Percentiles rank a stretch among this genome's conserved stretches.
Conservation (phyloP, 2,329 filamentous ascomycete species). For the Penicillium glabrum region DNA sequence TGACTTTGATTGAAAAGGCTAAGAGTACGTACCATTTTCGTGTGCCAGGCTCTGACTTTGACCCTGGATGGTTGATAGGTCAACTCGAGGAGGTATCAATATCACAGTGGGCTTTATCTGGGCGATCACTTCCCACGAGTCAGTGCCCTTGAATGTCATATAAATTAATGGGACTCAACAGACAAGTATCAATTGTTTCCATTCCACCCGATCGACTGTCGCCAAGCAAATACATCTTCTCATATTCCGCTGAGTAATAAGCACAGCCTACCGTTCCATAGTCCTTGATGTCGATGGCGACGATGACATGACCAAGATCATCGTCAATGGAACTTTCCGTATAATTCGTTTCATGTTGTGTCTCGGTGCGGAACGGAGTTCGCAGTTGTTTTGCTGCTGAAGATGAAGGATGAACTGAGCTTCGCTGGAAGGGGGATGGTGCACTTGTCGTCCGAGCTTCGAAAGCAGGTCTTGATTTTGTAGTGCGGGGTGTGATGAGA, state of each 20-base stretch:
- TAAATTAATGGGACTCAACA: constrained; percentile 5
- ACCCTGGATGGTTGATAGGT: constrained; percentile 39
- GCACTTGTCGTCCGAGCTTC: constrained; percentile 2
- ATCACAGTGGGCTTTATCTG: constrained; percentile 63
- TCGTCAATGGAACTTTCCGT: constrained; percentile 40
- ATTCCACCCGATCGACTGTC: constrained; percentile 69
- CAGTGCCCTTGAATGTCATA: not conserved
- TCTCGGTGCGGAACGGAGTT: constrained; percentile 8
- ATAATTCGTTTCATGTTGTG: constrained; percentile 26
- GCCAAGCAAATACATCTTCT: constrained; percentile 72
- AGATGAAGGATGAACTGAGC: constrained; percentile 1
- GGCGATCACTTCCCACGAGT: constrained; percentile 52
- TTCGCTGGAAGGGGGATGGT: constrained; percentile 1
- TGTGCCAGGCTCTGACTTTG: constrained; percentile 46
- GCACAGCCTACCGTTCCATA: constrained; percentile 75
- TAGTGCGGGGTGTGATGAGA: constrained; percentile 13
- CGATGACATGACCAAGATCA: constrained; percentile 68
- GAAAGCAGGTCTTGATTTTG: constrained; percentile 4
- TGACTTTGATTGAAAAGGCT: not conserved
- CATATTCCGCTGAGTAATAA: constrained; percentile 72
- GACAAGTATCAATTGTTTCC: constrained; percentile 64
- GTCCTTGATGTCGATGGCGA: constrained; percentile 76
- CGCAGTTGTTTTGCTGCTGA: constrained; percentile 7
- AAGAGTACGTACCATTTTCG: constrained; percentile 28
- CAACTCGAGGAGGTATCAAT: constrained; percentile 57